Percentiles rank a stretch among this genome's conserved stretches.
Conservation (phyloP, 129 eudicot species). For the Helianthus tuberosus region DNA sequence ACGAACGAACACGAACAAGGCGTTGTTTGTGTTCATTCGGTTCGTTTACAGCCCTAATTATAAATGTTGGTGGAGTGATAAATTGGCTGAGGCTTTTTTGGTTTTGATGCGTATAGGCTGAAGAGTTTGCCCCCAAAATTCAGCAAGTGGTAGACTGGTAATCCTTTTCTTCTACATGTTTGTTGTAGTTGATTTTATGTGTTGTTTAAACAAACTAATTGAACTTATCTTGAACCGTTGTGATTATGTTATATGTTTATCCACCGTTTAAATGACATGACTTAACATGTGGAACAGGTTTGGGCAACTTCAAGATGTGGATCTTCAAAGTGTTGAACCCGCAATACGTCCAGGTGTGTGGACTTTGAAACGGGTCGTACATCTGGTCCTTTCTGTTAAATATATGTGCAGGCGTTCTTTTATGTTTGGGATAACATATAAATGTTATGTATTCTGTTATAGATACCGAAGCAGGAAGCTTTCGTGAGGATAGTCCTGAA, state of each 20-base stretch:
- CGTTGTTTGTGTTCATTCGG: too few relatives aligned
- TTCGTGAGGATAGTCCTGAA: conserved; percentile 79
- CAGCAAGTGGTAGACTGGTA: conserved; percentile 95
- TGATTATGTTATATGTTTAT: not conserved
- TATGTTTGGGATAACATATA: conserved; percentile 3
- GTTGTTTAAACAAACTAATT: conserved; percentile 6
- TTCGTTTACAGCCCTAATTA: too few relatives aligned
- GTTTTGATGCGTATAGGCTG: conserved; percentile 53
- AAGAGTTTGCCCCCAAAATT: conserved; percentile 93
- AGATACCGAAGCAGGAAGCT: conserved; percentile 83
- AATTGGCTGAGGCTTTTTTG: not conserved
- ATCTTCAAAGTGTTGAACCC: conserved; percentile 93
- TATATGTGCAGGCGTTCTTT: not conserved
- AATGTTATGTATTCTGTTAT: not conserved
- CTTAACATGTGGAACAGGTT: conserved; percentile 55
- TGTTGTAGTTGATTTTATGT: not conserved
- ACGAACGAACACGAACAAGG: too few relatives aligned
- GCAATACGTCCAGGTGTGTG: conserved; percentile 86
- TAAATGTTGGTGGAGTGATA: not conserved
- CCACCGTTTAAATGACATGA: not conserved
- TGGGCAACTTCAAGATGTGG: conserved; percentile 98
- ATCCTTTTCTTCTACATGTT: not conserved
- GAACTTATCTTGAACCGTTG: not conserved
- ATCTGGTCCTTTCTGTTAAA: not conserved
- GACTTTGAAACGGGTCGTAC: not conserved